Conservation (phyloP, 139 green algal species). For the Mesotaenium endlicherianum region DNA sequence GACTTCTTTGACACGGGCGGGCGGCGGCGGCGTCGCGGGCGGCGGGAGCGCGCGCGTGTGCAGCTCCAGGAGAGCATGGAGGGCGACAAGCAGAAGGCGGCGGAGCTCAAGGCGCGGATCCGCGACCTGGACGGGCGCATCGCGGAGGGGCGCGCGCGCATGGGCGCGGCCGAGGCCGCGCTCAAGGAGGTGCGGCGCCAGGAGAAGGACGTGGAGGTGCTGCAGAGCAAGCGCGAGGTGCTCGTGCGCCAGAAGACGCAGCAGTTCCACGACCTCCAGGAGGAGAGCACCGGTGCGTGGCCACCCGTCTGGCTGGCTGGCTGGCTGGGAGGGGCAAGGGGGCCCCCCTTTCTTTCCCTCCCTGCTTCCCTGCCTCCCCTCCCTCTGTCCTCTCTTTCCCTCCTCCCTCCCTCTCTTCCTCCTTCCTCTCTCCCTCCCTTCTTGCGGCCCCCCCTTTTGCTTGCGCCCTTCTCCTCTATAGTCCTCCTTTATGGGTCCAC, state of each 20-base stretch:
- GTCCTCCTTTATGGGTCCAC: too few species aligned
- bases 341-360: not conserved
- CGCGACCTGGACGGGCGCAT: slow-evolving; percentile 28
- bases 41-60: too few species aligned
- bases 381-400: not conserved
- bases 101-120: slow-evolving; percentile 24
- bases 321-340: not conserved
- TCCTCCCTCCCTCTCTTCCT: too few species aligned
- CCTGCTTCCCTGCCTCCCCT: not conserved
- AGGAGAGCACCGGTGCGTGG: slow-evolving; percentile 17
- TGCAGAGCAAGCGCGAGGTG: not conserved
- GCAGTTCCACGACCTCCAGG: slow-evolving; percentile 15
- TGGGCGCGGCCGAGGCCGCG: not conserved
- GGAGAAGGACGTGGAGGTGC: slow-evolving; percentile 43
- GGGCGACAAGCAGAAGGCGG: slow-evolving; percentile 29
- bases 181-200: slow-evolving; percentile 8
- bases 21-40: too few species aligned
- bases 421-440: not conserved
- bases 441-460: too few species aligned
- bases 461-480: too few species aligned
- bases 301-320: too few species aligned
- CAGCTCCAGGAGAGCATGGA: slow-evolving; percentile 44
- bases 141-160: not conserved
- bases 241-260: slow-evolving; percentile 25
- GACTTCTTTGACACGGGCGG: too few species aligned